phyloP scores from a whole-genome alignment of 768 basidiomycete genomes.

The Dentipellis sp. region DNA sequence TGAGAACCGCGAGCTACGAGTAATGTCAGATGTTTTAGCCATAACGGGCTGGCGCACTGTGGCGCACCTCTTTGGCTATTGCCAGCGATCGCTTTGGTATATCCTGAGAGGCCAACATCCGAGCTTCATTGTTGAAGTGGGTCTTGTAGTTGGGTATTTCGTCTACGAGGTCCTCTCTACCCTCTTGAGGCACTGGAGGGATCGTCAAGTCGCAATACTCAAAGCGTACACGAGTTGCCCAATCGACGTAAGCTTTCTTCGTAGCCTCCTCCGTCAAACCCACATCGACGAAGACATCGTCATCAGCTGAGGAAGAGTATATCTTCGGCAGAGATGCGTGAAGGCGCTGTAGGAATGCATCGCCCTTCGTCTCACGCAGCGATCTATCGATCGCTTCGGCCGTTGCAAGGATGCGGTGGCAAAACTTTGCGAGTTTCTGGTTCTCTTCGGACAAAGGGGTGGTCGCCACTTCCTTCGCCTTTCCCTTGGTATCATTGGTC shows the following conservation, averaged over 20 bases:
- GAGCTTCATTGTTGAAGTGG: slow-evolving; percentile 73
- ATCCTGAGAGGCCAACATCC: slow-evolving; percentile 76
- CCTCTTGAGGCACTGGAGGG: slow-evolving; percentile 17
- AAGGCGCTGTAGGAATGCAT: slow-evolving; percentile 73
- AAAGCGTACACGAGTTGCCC: slow-evolving; percentile 78
- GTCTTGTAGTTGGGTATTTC: slow-evolving; percentile 70
- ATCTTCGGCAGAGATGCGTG: slow-evolving; percentile 72
- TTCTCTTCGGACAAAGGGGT: slow-evolving; percentile 59
- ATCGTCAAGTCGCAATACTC: slow-evolving; percentile 86
- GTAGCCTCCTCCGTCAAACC: slow-evolving; percentile 60
- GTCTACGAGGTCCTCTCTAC: slow-evolving; percentile 32
- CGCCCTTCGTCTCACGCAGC: slow-evolving; percentile 82
- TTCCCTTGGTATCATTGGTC: slow-evolving; percentile 58
- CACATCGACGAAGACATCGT: slow-evolving; percentile 33
- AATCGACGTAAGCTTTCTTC: slow-evolving; percentile 66
- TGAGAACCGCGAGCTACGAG: slow-evolving; percentile 77
- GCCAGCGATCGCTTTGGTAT: slow-evolving; percentile 89
- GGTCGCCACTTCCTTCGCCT: slow-evolving; percentile 45
- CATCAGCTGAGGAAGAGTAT: slow-evolving; percentile 30
- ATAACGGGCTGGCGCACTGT: not conserved
- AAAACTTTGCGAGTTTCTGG: slow-evolving; percentile 69
- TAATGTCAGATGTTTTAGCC: slow-evolving; percentile 3
- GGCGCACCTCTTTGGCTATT: slow-evolving; percentile 82
- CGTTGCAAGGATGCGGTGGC: slow-evolving; percentile 75
- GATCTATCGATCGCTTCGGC: slow-evolving; percentile 83